A percentile compares a stretch with the other conserved stretches of the same genome.
Conservation (phyloP, 768 basidiomycete genomes). For the Suillus alpinus region DNA sequence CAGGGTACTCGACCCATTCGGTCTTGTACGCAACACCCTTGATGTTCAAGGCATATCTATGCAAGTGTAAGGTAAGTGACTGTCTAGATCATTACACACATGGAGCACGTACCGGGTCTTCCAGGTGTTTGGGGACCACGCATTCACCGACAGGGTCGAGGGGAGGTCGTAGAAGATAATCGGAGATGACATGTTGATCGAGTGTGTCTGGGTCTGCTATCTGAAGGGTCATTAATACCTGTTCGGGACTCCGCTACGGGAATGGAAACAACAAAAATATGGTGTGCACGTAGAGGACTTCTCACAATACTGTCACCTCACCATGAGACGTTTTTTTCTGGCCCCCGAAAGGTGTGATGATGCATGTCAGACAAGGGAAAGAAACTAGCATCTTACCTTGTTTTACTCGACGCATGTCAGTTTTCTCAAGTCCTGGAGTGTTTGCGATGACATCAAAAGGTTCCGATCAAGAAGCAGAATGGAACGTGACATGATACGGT, state of each 20-base stretch:
- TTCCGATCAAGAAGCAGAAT: conserved; percentile 14
- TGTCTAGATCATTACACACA: not conserved
- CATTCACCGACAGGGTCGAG: conserved; percentile 22
- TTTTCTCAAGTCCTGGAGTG: conserved; percentile 7
- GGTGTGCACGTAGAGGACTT: not conserved
- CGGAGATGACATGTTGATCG: conserved; percentile 21
- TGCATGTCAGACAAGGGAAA: not conserved
- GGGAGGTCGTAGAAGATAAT: conserved; percentile 48
- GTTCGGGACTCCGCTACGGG: conserved; percentile 3
- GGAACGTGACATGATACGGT: conserved; percentile 6
- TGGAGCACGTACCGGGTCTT: conserved; percentile 36
- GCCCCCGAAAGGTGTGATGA: conserved; percentile 3
- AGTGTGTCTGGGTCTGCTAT: not conserved
- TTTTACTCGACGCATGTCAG: conserved; percentile 28
- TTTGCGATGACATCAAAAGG: not conserved
- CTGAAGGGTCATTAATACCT: conserved; percentile 2
- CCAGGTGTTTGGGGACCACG: conserved; percentile 48
- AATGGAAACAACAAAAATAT: not conserved
- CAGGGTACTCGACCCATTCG: conserved; percentile 42
- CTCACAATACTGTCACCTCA: conserved; percentile 6
- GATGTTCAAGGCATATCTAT: conserved; percentile 38
- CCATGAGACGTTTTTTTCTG: conserved; percentile 1
- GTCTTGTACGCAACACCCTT: conserved; percentile 42
- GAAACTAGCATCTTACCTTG: conserved; percentile 6
- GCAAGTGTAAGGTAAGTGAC: conserved; percentile 2